Conservation (phyloP, 2,329 filamentous ascomycete species). For the Aspergillus tamarii region DNA sequence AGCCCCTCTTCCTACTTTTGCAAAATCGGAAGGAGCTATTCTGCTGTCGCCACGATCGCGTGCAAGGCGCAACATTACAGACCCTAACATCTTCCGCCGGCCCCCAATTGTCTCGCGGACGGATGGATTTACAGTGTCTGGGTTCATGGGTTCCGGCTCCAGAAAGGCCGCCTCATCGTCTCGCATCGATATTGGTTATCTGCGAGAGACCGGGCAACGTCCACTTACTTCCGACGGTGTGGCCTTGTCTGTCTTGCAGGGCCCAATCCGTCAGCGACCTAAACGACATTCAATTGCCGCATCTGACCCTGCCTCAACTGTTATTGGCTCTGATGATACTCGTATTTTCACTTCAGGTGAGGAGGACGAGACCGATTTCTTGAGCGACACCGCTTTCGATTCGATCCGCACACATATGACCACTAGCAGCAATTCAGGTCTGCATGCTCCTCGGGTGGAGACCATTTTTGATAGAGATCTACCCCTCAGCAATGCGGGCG, state of each 20-base stretch:
- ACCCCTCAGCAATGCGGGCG: constrained; percentile 38
- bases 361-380: constrained; percentile 64
- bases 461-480: constrained; percentile 65
- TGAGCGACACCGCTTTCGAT: constrained; percentile 66
- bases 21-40: constrained; percentile 31
- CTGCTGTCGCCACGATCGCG: constrained; percentile 27
- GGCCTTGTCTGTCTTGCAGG: constrained; percentile 32
- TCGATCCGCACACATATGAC: constrained; percentile 64
- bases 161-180: constrained; percentile 28
- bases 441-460: constrained; percentile 62
- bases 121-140: constrained; percentile 22
- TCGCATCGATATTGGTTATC: constrained; percentile 26
- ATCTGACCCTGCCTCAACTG: constrained; percentile 63
- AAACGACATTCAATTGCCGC: constrained; percentile 59
- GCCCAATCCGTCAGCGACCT: constrained; percentile 41
- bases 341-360: constrained; percentile 60
- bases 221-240: constrained; percentile 33
- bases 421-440: constrained; percentile 55
- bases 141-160: constrained; percentile 17
- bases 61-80: constrained; percentile 45
- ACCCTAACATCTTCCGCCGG: constrained; percentile 42
- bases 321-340: constrained; percentile 64
- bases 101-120: constrained; percentile 37
- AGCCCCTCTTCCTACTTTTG: constrained; percentile 29
- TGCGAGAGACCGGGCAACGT: constrained; percentile 21